Percentiles rank a stretch among this genome's conserved stretches.
phyloP scores from a whole-genome alignment of 257 asterid genomes.

The Solanum etuberosum region DNA sequence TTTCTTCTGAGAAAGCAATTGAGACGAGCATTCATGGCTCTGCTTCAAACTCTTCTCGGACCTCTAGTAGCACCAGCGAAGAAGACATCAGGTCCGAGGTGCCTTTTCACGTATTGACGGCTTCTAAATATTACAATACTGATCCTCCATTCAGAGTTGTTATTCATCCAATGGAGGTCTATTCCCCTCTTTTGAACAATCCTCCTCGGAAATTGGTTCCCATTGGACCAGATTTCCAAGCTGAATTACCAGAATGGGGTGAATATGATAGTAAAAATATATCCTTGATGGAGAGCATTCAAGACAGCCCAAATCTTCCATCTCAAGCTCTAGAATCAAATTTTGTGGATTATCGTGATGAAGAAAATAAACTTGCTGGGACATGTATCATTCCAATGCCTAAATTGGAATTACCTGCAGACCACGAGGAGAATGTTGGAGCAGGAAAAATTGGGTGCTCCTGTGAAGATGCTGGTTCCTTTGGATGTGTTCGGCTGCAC shows the following conservation, averaged over 20 bases:
- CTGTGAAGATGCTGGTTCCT: conserved; percentile 26
- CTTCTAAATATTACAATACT: conserved; percentile 12
- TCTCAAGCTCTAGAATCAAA: conserved; percentile 3
- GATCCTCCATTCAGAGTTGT: conserved; percentile 10
- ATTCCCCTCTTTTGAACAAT: conserved; percentile 18
- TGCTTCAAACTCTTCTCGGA: conserved; percentile 19
- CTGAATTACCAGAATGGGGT: conserved; percentile 26
- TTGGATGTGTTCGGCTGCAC: conserved; percentile 21
- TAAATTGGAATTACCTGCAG: not conserved
- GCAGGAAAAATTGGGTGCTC: conserved; percentile 18
- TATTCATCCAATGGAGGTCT: conserved; percentile 11
- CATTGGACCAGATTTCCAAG: conserved; percentile 26
- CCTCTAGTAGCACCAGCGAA: conserved; percentile 18
- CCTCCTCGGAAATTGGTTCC: conserved; percentile 30
- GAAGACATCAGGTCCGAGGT: conserved; percentile 17
- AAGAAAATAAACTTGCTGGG: conserved; percentile 12
- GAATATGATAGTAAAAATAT: not conserved
- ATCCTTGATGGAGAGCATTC: not conserved
- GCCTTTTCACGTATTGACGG: conserved; percentile 11
- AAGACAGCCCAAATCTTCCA: not conserved
- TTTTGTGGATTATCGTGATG: not conserved
- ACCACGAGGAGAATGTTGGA: conserved; percentile 4
- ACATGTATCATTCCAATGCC: conserved; percentile 23
- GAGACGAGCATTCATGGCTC: conserved; percentile 8
- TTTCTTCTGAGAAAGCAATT: conserved; percentile 7